These are phyloP conservation scores for Phytophthora melonis DNA, from an alignment of 352 stramenopile genomes.

Conservation along the genomic window DNA sequence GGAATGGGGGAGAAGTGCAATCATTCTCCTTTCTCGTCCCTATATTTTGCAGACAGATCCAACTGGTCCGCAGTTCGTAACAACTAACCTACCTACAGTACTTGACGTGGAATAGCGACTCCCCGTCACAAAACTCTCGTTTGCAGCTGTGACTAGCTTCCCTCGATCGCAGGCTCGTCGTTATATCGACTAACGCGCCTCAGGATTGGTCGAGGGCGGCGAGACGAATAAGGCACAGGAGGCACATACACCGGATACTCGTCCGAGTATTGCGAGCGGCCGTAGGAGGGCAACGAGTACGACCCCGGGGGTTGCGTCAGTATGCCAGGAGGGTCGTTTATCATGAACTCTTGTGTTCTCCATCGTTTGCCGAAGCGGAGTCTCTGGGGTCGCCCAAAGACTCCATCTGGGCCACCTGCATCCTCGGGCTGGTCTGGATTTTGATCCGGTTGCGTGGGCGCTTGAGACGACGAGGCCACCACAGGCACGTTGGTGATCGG, in stretches of 20 bases:
- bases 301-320: conserved; percentile 17
- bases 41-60: neutral
- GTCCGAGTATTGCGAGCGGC: conserved; percentile 35
- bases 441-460: conserved; percentile 6
- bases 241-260: conserved; percentile 21
- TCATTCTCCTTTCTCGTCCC: neutral
- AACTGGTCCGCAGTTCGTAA: neutral
- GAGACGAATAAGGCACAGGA: conserved; percentile 33
- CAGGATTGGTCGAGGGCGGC: conserved; percentile 52
- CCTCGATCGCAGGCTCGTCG: conserved; percentile 44
- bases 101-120: neutral
- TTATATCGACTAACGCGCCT: conserved; percentile 66
- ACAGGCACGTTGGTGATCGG: conserved; percentile 34
- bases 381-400: conserved; percentile 65
- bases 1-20: conserved; percentile 1
- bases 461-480: conserved; percentile 23
- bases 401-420: conserved; percentile 56
- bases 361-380: conserved; percentile 72
- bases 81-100: conserved; percentile 5
- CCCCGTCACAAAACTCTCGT: neutral
- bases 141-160: neutral
- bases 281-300: conserved; percentile 35
- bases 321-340: conserved; percentile 35
- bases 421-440: conserved; percentile 47
- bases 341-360: conserved; percentile 62